Conservation (phyloP, 768 basidiomycete species). For the Phallus indusiatus region DNA sequence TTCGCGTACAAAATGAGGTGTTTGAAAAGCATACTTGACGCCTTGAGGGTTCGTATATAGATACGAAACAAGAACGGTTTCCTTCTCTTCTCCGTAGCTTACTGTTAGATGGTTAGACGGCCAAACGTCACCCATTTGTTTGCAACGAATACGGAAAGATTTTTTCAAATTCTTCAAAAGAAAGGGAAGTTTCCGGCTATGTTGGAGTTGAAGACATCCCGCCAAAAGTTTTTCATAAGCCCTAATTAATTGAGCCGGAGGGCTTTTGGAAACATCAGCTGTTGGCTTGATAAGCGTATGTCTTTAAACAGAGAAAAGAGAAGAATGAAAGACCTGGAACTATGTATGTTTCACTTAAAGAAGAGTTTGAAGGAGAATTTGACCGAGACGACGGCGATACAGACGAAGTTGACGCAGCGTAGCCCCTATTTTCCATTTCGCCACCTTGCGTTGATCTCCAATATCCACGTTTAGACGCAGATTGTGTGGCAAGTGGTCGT, state of each 20-base stretch:
- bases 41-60: constrained; percentile 6
- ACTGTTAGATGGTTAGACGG: constrained; percentile 14
- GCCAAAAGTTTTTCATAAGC: background rate
- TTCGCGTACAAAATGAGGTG: constrained; percentile 18
- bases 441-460: background rate
- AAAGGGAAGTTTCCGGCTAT: constrained; percentile 39
- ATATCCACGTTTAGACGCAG: background rate
- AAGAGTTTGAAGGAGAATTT: background rate
- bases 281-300: background rate
- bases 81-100: constrained; percentile 18
- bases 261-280: background rate
- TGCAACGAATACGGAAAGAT: constrained; percentile 40
- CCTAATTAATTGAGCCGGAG: background rate
- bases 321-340: background rate
- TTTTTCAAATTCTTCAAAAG: constrained; percentile 39
- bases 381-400: background rate
- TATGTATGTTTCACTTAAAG: background rate
- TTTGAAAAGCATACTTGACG: constrained; percentile 10
- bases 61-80: constrained; percentile 13
- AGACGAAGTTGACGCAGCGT: background rate
- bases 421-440: background rate
- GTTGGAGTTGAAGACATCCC: background rate
- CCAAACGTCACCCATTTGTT: constrained; percentile 21
- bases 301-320: background rate
- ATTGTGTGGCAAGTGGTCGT: background rate